A percentile compares a stretch with the other conserved stretches of the same genome.
These are phyloP conservation scores for Euphorbia celastroides DNA, from an alignment of 441 rosid species.

Conservation along the genomic window DNA sequence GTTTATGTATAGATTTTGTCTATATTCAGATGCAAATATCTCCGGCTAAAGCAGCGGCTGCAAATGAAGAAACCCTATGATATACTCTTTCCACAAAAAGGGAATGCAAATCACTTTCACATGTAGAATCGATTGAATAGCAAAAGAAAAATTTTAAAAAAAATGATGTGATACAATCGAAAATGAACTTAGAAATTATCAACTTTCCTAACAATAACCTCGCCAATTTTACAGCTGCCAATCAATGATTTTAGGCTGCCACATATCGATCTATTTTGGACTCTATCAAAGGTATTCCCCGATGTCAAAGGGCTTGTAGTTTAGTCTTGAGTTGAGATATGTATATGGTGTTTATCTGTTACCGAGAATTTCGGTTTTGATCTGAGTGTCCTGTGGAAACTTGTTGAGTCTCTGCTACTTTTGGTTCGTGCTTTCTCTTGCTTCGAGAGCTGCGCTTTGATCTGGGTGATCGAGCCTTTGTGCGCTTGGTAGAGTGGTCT, in stretches of 20 bases:
- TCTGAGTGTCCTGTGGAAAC: conserved; percentile 39
- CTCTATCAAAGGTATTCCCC: conserved; percentile 15
- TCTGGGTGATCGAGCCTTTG: conserved; percentile 51
- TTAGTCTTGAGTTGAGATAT: conserved; percentile 21
- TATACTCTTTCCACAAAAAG: conserved; percentile 13
- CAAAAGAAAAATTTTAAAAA: background rate
- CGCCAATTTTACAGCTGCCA: conserved; percentile 19
- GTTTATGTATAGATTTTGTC: conserved; percentile 28
- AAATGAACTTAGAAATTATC: conserved; percentile 23
- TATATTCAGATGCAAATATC: conserved; percentile 22
- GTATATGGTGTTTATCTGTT: background rate
- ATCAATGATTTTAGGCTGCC: conserved; percentile 5
- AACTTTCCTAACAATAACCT: conserved; percentile 18
- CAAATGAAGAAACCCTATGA: conserved; percentile 12
- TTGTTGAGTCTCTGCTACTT: conserved; percentile 37
- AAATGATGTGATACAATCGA: conserved; percentile 13
- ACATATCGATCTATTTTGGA: background rate
- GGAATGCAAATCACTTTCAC: conserved; percentile 25
- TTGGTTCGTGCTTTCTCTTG: conserved; percentile 73
- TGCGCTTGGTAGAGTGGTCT: conserved; percentile 42
- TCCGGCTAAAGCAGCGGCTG: conserved; percentile 13
- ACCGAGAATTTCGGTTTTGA: conserved; percentile 27
- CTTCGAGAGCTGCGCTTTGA: conserved; percentile 52
- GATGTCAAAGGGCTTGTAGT: conserved; percentile 14
- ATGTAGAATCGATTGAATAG: conserved; percentile 4